Evolutionary conservation across 352 stramenopile species (phyloP).

Genomic region (Phytopythium sindhum): DNA sequence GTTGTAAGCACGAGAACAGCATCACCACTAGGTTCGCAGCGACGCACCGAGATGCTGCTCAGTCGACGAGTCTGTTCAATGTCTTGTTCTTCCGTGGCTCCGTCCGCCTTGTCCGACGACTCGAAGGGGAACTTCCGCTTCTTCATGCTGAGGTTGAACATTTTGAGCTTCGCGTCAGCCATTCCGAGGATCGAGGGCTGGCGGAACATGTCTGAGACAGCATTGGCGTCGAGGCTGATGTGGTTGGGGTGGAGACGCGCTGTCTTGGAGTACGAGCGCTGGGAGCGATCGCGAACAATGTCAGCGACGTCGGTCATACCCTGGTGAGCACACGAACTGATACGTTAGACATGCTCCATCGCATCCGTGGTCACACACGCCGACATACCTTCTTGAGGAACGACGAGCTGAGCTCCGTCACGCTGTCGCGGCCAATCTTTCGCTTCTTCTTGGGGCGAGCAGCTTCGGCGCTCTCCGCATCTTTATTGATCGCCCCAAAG

Average conservation of each 20-base stretch:
- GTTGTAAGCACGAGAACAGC: not conserved
- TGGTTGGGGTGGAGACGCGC: slow-evolving; percentile 32
- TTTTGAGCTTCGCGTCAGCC: slow-evolving; percentile 52
- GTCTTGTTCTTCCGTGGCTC: slow-evolving; percentile 23
- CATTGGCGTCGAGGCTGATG: slow-evolving; percentile 17
- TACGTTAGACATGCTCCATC: not conserved
- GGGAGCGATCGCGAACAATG: slow-evolving; percentile 44
- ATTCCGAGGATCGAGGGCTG: slow-evolving; percentile 56
- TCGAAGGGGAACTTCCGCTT: slow-evolving; percentile 80
- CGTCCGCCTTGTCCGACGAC: slow-evolving; percentile 13
- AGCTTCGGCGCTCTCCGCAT: slow-evolving; percentile 15
- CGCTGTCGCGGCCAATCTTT: slow-evolving; percentile 73
- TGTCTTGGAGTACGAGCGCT: slow-evolving; percentile 15
- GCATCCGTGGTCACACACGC: not conserved
- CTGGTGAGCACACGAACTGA: not conserved
- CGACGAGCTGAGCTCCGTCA: slow-evolving; percentile 75
- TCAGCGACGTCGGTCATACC: slow-evolving; percentile 38
- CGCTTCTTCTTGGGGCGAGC: slow-evolving; percentile 73
- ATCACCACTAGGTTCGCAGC: not conserved
- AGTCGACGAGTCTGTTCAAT: slow-evolving; percentile 70
- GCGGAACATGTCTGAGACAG: slow-evolving; percentile 46
- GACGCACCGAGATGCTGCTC: slow-evolving; percentile 51
- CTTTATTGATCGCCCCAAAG: slow-evolving; percentile 37
- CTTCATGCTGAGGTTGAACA: slow-evolving; percentile 86
- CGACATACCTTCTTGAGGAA: slow-evolving; percentile 59